A percentile compares a stretch with the other conserved stretches of the same genome.
phyloP scores from a whole-genome alignment of 192 early-diverging fungal genomes.

The Pilobolus umbonatus region DNA sequence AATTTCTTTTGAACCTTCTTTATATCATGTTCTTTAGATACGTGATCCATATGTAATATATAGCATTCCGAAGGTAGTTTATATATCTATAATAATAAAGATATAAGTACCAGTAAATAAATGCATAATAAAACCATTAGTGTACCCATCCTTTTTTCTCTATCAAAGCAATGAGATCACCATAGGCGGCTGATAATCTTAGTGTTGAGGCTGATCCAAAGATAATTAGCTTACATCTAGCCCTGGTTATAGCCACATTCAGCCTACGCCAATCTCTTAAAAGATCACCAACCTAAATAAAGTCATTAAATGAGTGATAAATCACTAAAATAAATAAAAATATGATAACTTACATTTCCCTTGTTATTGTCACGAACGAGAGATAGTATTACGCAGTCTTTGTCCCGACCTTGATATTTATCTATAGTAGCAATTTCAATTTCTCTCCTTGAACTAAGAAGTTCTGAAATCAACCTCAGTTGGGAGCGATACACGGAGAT shows the following conservation, averaged over 20 bases:
- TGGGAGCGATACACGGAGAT: constrained; percentile 85
- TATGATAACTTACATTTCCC: constrained; percentile 44
- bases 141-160: constrained; percentile 36
- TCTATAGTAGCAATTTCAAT: constrained; percentile 89
- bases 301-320: neutral
- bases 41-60: too few species aligned
- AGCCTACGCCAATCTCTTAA: constrained; percentile 87
- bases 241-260: constrained; percentile 93
- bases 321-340: constrained; percentile 7
- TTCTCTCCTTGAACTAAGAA: constrained; percentile 25
- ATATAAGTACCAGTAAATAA: neutral
- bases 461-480: constrained; percentile 46
- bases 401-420: constrained; percentile 92
- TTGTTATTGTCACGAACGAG: constrained; percentile 78
- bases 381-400: constrained; percentile 85
- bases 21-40: too few species aligned
- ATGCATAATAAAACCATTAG: neutral
- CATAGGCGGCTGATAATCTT: constrained; percentile 47
- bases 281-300: constrained; percentile 69
- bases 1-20: too few species aligned
- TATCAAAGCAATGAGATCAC: constrained; percentile 47
- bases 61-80: too few species aligned
- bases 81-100: too few species aligned
- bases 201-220: constrained; percentile 81
- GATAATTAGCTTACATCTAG: constrained; percentile 82